Evolutionary conservation across 1,284 basidiomycete species (phyloP).

Genomic region (Ustilago crameri): DNA sequence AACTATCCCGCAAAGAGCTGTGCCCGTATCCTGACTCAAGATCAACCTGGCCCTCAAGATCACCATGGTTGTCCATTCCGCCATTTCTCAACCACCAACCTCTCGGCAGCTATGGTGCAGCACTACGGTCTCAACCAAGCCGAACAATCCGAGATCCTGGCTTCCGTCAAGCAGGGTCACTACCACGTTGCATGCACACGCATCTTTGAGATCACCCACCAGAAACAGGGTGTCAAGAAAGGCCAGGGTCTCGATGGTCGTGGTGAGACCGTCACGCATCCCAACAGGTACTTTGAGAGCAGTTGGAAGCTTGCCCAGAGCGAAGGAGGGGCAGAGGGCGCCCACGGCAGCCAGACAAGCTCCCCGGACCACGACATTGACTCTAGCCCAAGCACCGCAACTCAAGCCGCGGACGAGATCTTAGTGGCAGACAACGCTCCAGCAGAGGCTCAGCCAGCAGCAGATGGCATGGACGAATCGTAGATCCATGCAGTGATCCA

Average conservation of each 20-base stretch:
- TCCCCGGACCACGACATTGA: constrained; percentile 21
- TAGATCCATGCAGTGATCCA: not conserved
- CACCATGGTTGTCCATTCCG: constrained; percentile 95
- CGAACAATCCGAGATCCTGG: constrained; percentile 88
- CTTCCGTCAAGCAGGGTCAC: constrained; percentile 81
- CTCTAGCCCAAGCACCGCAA: not conserved
- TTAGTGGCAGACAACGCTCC: constrained; percentile 1
- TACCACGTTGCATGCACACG: constrained; percentile 97
- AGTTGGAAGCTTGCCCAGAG: constrained; percentile 65
- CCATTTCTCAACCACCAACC: constrained; percentile 85
- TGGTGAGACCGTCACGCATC: constrained; percentile 91
- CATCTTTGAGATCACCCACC: constrained; percentile 93
- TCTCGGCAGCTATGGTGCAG: constrained; percentile 80
- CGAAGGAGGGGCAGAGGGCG: constrained; percentile 8
- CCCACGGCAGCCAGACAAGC: constrained; percentile 16
- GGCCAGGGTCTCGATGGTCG: constrained; percentile 84
- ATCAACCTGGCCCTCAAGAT: constrained; percentile 79
- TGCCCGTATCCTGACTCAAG: constrained; percentile 83
- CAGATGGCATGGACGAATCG: constrained; percentile 39
- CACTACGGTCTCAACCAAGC: constrained; percentile 77
- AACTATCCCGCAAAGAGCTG: constrained; percentile 97
- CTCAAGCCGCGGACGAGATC: not conserved
- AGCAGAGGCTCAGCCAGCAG: constrained; percentile 1
- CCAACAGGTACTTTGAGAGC: constrained; percentile 79
- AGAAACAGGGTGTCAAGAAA: constrained; percentile 78